Conservation (phyloP, 2,329 filamentous ascomycete genomes). For the Pyricularia sp. region DNA sequence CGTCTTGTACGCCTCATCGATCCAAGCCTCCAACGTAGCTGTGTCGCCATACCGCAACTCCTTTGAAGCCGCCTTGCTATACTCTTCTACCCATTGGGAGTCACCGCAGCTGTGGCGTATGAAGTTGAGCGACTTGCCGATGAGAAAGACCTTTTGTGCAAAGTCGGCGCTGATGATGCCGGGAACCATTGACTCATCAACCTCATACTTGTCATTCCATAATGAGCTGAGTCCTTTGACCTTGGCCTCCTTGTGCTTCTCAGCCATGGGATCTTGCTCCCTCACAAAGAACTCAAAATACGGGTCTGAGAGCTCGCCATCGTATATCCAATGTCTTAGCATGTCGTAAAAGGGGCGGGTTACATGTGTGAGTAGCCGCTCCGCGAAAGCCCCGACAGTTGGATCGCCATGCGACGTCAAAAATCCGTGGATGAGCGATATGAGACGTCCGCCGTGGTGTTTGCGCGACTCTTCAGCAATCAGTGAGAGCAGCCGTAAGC, state of each 20-base stretch:
- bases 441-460: constrained; percentile 76
- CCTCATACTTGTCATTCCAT: constrained; percentile 94
- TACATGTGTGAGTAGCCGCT: constrained; percentile 73
- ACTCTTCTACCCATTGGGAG: constrained; percentile 86
- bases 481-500: constrained; percentile 78
- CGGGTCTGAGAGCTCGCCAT: constrained; percentile 93
- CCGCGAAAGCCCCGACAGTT: constrained; percentile 84
- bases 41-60: constrained; percentile 89
- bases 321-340: constrained; percentile 92
- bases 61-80: constrained; percentile 85
- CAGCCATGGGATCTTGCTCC: constrained; percentile 53
- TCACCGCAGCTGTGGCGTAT: constrained; percentile 93
- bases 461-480: constrained; percentile 85
- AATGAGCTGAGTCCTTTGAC: constrained; percentile 67
- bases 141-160: constrained; percentile 90
- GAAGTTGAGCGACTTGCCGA: constrained; percentile 96
- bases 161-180: constrained; percentile 90
- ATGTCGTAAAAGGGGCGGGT: constrained; percentile 96
- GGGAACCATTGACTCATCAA: constrained; percentile 75
- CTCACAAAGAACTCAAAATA: constrained; percentile 92
- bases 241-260: constrained; percentile 30
- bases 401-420: constrained; percentile 91
- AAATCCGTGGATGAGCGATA: constrained; percentile 86
- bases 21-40: constrained; percentile 78
- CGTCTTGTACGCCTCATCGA: constrained; percentile 93